phyloP scores from a whole-genome alignment of 495 filamentous ascomycete genomes.

The Xylaria curta region DNA sequence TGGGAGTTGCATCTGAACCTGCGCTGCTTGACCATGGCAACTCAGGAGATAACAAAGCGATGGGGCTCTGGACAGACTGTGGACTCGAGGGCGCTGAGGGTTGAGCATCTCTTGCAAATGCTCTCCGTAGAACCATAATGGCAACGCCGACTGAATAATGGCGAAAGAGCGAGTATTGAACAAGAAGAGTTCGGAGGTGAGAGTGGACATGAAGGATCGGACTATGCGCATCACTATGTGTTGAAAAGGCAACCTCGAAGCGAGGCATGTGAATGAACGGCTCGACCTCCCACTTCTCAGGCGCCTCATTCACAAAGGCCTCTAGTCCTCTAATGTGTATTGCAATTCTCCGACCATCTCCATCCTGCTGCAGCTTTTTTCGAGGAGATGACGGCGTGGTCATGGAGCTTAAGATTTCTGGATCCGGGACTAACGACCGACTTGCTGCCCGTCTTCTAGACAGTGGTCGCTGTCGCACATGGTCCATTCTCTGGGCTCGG shows the following conservation, averaged over 20 bases:
- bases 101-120: slow-evolving; percentile 62
- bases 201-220: slow-evolving; percentile 88
- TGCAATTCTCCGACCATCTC: slow-evolving; percentile 83
- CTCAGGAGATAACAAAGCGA: slow-evolving; percentile 40
- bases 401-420: slow-evolving; percentile 62
- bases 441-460: slow-evolving; percentile 65
- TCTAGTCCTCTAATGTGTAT: slow-evolving; percentile 84
- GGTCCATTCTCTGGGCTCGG: slow-evolving; percentile 75
- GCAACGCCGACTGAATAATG: slow-evolving; percentile 92
- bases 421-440: slow-evolving; percentile 63
- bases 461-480: slow-evolving; percentile 51
- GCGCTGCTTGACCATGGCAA: slow-evolving; percentile 39
- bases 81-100: slow-evolving; percentile 36
- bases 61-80: slow-evolving; percentile 40
- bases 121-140: slow-evolving; percentile 72
- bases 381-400: slow-evolving; percentile 66
- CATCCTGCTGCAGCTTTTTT: slow-evolving; percentile 61
- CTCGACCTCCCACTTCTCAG: slow-evolving; percentile 83
- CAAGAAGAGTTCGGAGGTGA: slow-evolving; percentile 73
- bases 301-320: slow-evolving; percentile 85
- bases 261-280: slow-evolving; percentile 85
- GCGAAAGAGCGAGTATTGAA: slow-evolving; percentile 92
- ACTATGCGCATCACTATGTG: slow-evolving; percentile 82
- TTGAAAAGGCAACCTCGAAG: slow-evolving; percentile 85
- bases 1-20: slow-evolving; percentile 43